Evolutionary conservation across 768 basidiomycete genomes (phyloP), one percentile per base, ranked within the genome.

Genomic region (Gautieria morchelliformis): DNA sequence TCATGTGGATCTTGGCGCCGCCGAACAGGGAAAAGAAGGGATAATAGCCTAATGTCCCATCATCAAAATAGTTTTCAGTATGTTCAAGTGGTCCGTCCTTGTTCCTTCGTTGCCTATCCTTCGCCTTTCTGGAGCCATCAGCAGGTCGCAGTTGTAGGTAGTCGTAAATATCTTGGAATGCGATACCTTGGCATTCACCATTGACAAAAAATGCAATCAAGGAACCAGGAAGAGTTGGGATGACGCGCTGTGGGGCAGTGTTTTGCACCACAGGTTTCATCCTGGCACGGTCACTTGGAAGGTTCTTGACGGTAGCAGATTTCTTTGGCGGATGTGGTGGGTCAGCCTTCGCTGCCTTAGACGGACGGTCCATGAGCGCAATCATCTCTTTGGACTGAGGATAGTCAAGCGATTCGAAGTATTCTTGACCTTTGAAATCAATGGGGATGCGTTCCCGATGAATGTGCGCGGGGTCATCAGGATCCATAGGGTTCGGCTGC

Each of bases 1-100:
- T 97, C 58, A 95, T 76, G 48, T 69, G 78, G 12, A 93, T 87
- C 58, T 82, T 81, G 0, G 91, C 95, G 59, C 87, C 85, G 64
- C 93, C 94, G 74, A 92, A 99, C 39, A 95, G 75, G 4, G 92
- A 95, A 61, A 96, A 81, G 73, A 97, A 85, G 0, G 95, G 93
- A 68, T 93, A 98, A 70, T 99, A 99, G 1, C 96, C 96, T 6
- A 96, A 73, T 19, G 87, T 84, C 19, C 95, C 96, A 68, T 99
- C 96, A 68, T 99, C 93, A 64, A 92, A 89, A 3, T 80, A 80
- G 60, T 93, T 93, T 70, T 90, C 87, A 59, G 78, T 78, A 66
- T 87, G 85, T 63, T 88, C 84, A 53, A 84, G 82, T 10, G 73
- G 68, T 48, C 84, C 82, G 51, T 81, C 83, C 65, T 83, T 80